Base-by-base conservation (phyloP, 306 rosid species). In the Glycine tomentella region DNA sequence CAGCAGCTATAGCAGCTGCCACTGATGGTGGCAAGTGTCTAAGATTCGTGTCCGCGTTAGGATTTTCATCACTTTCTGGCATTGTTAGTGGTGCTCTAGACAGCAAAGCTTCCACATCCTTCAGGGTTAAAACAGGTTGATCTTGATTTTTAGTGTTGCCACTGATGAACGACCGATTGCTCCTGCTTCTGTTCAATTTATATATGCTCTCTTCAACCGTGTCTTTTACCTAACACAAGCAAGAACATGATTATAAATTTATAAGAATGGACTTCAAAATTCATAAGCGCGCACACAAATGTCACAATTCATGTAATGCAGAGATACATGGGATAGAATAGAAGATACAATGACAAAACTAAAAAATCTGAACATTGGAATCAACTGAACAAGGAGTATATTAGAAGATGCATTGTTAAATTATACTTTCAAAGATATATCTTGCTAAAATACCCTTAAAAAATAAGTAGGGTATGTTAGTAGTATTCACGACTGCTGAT, bases 1-100 rank as follows among this genome's bases (percentile, higher is more conserved):
- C 94, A 74, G 99, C 99, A 55, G 98, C 98, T 14, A 93, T 79
- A 59, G 94, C 88, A 2, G 98, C 98, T 8, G 99, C 99, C 83
- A 87, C 65, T 36, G 96, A 88, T 80, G 98, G 99, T 34, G 98
- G 93, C 83, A 91, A 81, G 81, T 89, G 88, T 80, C 94, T 88
- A 4, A 95, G 76, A 79, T 79, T 85, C 49, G 82, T 86, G 48
- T 72, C 59, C 62, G 81, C 87, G 50, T 68, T 79, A 50, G 71
- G 79, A 38, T 78, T 86, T 69, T 88, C 91, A 51, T 86, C 90
- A 80, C 72, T 82, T 79, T 82, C 97, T 12, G 79, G 83, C 46
- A 50, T 72, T 0, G 86, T 58, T 40, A 88, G n/a, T 64, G 94
- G 88, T 11, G 78, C 86, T n/a, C 88, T 82, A 55, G 91, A 87